Evolutionary conservation across 345 rosid genomes (phyloP), one percentile per base, ranked within the genome.

Genomic region (Citrus sinensis): DNA sequence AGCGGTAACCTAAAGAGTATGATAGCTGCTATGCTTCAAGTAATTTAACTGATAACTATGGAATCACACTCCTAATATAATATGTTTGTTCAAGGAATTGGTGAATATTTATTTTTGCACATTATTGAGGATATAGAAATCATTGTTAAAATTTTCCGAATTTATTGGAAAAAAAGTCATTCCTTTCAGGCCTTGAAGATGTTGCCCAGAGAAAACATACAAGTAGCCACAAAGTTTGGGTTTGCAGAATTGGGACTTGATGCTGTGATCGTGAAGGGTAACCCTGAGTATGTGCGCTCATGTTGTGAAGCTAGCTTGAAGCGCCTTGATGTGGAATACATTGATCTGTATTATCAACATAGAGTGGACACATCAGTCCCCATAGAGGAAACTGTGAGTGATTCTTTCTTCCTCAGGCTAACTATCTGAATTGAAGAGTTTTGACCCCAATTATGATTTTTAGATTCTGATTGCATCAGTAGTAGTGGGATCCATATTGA

Each of bases 311-410:
- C 77, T 17, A 85, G 86, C 67, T 42, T 82, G 16, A 79, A 78
- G 71, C 82, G 81, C 29, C 84, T 83, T 68, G 84, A 40, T 27
- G 81, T 85, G 9, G 86, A 83, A 0, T 83, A 78, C 61, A 76
- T 83, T 67, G 88, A 85, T 74, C 82, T 83, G 10, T 83, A 83
- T 17, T 80, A 72, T 24, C 86, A 80, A 77, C 88, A 83, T 54
- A 73, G 86, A 16, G 71, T 78, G 22, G 85, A 85, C 73, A 67
- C 73, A 2, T 35, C 74, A 0, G 67, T 79, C 9, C 86, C 84
- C 1, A 81, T 81, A 39, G 87, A 81, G 74, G 79, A 81, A 6
- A 81, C 87, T 6, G 87, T 78, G 74, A 62, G 79, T 39, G 16
- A 35, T 22, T 24, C 27, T 25, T 1, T 46, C 20, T 51, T 51